Conservation (phyloP, 345 rosid genomes). For the Eucalyptus polybractea region DNA sequence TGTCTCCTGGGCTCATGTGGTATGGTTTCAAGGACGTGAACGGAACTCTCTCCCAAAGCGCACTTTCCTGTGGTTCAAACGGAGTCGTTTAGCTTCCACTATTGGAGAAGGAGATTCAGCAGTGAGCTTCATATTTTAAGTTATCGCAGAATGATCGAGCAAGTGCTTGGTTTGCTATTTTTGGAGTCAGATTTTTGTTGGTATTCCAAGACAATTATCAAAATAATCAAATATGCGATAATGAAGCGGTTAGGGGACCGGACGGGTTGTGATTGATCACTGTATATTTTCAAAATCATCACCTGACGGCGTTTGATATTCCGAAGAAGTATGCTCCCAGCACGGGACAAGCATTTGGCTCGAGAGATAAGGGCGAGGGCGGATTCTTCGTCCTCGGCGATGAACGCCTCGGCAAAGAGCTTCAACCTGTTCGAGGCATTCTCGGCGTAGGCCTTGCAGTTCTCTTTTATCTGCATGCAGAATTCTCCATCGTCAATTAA, state of each 20-base stretch:
- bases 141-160: background rate
- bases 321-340: constrained; percentile 34
- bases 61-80: constrained; percentile 36
- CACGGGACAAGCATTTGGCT: constrained; percentile 30
- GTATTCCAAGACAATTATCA: constrained; percentile 5
- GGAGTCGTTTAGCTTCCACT: background rate
- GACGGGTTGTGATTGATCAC: background rate
- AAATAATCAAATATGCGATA: background rate
- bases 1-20: constrained; percentile 23
- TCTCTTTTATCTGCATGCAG: constrained; percentile 42
- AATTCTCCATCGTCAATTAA: background rate
- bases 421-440: constrained; percentile 51
- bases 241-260: background rate
- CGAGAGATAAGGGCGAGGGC: constrained; percentile 42
- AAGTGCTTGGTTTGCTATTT: background rate
- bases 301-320: constrained; percentile 34
- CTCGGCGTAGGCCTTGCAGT: constrained; percentile 28
- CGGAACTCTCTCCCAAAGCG: constrained; percentile 74
- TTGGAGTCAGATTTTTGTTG: background rate
- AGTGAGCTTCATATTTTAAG: background rate
- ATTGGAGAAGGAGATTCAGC: background rate
- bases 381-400: constrained; percentile 30
- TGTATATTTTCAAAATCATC: background rate
- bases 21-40: constrained; percentile 28
- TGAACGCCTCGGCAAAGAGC: constrained; percentile 48